Evolutionary conservation across 371 early-diverging fungal species (phyloP), one percentile per base, ranked within the genome.

Genomic region (Mucor mucedo): DNA sequence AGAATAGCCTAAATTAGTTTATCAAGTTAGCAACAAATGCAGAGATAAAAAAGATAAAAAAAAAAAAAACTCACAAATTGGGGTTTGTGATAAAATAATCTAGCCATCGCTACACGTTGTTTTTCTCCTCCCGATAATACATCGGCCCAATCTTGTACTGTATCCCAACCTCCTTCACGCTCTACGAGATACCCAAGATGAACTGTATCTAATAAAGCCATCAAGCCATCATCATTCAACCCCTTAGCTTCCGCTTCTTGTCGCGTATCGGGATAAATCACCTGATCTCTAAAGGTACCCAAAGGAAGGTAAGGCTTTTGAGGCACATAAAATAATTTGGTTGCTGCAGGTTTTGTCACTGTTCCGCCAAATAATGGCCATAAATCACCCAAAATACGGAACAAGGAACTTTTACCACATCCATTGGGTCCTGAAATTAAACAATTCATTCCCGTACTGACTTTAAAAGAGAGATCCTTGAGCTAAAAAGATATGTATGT

Each of bases 391-490:
- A 97, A 82, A 66, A 96, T 96, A 63, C 96, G 90, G 88, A 97
- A 96, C 58, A 96, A 75, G 7, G 95, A 95, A 42, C 93, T 92
- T 77, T 95, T 93, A 63, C 91, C 91, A 61, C 91, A 93, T 5
- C 95, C 97, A 69, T 95, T 96, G 35, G 97, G 96, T 0, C 98
- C 97, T 29, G 93, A 90, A 55, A 97, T 92, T 55, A 97, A 80
- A 52, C 92, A 90, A 82, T 85, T 91, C 78, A 87, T 95, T 66
- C 93, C 95, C 33, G 84, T 91, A 64, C 75, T 83, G 35, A 96
- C 91, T 58, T 85, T 88, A 85, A 96, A 96, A 38, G 83, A 88
- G 38, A 97, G 82, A 52, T 87, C 86, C 66, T 88, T 87, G 30
- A 87, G 61, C 80, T 61, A 60, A 5, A 21, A 21, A 21, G 21